A percentile compares a stretch with the other conserved stretches of the same genome.
Evolutionary conservation across 345 rosid genomes (phyloP).

Genomic region (Capsella bursapastoris): DNA sequence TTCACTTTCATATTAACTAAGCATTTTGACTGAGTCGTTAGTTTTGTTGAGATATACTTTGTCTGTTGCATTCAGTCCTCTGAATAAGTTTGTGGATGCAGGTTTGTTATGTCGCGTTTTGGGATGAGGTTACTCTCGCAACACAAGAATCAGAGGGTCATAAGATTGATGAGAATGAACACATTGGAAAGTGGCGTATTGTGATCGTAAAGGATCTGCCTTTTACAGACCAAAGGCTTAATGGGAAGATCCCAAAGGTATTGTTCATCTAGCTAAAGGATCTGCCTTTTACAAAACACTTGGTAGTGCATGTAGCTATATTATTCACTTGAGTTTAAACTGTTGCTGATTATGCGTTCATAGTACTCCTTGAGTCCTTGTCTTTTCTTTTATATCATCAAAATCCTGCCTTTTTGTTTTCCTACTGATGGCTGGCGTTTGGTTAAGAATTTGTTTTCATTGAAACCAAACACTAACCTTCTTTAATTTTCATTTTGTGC

Average conservation of each 20-base stretch:
- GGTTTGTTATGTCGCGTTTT: constrained; percentile 96
- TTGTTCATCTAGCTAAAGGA: neutral
- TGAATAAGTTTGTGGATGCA: constrained; percentile 49
- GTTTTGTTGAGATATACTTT: neutral
- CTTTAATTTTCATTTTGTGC: neutral
- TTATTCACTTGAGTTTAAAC: neutral
- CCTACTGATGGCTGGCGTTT: neutral
- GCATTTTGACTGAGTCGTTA: neutral
- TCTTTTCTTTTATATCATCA: neutral
- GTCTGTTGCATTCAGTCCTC: constrained; percentile 10
- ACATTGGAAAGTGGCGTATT: constrained; percentile 86
- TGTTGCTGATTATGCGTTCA: neutral
- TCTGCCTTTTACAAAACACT: neutral
- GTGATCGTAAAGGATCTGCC: constrained; percentile 84
- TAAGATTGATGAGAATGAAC: constrained; percentile 57
- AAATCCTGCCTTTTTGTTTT: neutral
- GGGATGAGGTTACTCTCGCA: constrained; percentile 87
- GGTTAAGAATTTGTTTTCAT: neutral
- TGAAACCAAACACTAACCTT: neutral
- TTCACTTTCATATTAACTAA: neutral
- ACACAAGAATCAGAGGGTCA: constrained; percentile 70
- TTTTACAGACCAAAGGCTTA: constrained; percentile 85
- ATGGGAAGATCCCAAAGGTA: constrained; percentile 99
- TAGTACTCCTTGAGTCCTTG: neutral
- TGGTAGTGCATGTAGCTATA: neutral